These are phyloP conservation scores for Plasmodium vivax DNA, from an alignment of 169 alveolate genomes.

Conservation along the genomic window DNA sequence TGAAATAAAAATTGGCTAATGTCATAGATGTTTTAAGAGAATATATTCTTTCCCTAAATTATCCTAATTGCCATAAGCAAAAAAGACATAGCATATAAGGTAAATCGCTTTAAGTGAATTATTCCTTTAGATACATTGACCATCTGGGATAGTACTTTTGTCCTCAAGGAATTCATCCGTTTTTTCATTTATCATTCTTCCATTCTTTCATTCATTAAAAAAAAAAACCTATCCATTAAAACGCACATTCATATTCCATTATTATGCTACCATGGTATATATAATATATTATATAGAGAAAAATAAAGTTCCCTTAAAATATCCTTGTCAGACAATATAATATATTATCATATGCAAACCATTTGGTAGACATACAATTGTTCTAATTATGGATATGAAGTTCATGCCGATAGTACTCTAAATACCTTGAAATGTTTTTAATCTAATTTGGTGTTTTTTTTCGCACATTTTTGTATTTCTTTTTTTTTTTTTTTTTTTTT, in stretches of 20 bases:
- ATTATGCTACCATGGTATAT: too few relatives aligned
- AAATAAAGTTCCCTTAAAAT: too few relatives aligned
- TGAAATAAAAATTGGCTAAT: not conserved
- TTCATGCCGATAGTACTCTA: too few relatives aligned
- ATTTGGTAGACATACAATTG: too few relatives aligned
- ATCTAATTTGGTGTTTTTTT: too few relatives aligned
- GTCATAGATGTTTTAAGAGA: not conserved
- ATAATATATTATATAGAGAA: too few relatives aligned
- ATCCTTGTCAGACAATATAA: too few relatives aligned
- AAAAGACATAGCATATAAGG: not conserved
- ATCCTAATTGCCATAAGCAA: not conserved
- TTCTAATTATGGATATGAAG: too few relatives aligned
- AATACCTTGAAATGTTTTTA: too few relatives aligned
- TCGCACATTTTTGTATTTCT: too few relatives aligned
- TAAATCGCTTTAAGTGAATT: not conserved
- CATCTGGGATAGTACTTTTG: not conserved
- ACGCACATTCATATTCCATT: not conserved
- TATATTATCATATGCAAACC: too few relatives aligned
- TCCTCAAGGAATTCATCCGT: not conserved
- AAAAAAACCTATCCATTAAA: not conserved
- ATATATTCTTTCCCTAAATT: not conserved
- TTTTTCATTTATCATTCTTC: not conserved
- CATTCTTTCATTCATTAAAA: not conserved
- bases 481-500: not conserved
- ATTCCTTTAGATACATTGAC: not conserved